These are phyloP conservation scores for Blastobotrys indianensis DNA, from an alignment of 1,139 yeast genomes.

Conservation along the genomic window DNA sequence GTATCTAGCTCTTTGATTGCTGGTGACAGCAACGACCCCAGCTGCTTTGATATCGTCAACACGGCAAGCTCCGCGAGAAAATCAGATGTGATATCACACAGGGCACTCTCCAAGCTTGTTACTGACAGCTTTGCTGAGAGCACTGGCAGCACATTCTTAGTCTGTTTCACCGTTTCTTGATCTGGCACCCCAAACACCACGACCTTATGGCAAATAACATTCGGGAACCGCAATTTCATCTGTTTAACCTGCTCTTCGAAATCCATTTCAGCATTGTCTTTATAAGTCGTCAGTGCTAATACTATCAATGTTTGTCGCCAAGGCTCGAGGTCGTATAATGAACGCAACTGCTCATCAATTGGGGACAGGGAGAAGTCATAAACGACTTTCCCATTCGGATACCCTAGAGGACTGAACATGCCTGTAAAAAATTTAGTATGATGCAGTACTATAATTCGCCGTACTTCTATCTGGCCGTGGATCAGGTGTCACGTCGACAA, in stretches of 20 bases:
- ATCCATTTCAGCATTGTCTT: conserved; percentile 29
- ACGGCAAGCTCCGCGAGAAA: conserved; percentile 60
- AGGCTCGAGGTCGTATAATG: conserved; percentile 85
- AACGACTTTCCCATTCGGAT: conserved; percentile 67
- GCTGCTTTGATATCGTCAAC: conserved; percentile 44
- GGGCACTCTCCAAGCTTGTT: conserved; percentile 55
- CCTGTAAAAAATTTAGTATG: conserved; percentile 15
- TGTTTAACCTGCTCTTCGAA: conserved; percentile 32
- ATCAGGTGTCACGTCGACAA: conserved; percentile 69
- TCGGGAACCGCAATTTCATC: conserved; percentile 45
- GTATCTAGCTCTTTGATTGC: conserved; percentile 29
- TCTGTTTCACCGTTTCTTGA: conserved; percentile 27
- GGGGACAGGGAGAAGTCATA: conserved; percentile 49
- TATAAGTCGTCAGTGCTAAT: conserved; percentile 54
- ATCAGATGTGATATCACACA: conserved; percentile 66
- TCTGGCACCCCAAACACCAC: conserved; percentile 54
- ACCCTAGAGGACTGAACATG: conserved; percentile 75
- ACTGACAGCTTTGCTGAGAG: conserved; percentile 27
- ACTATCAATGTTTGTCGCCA: conserved; percentile 55
- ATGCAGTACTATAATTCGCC: conserved; percentile 6
- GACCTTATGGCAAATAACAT: conserved; percentile 57
- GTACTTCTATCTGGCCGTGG: conserved; percentile 41
- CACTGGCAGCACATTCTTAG: conserved; percentile 29
- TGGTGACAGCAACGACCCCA: conserved; percentile 34
- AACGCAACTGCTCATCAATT: conserved; percentile 53